Percentiles rank a stretch among this genome's conserved stretches.
phyloP scores from a whole-genome alignment of 495 filamentous ascomycete species.

The Penicillium turbatum region DNA sequence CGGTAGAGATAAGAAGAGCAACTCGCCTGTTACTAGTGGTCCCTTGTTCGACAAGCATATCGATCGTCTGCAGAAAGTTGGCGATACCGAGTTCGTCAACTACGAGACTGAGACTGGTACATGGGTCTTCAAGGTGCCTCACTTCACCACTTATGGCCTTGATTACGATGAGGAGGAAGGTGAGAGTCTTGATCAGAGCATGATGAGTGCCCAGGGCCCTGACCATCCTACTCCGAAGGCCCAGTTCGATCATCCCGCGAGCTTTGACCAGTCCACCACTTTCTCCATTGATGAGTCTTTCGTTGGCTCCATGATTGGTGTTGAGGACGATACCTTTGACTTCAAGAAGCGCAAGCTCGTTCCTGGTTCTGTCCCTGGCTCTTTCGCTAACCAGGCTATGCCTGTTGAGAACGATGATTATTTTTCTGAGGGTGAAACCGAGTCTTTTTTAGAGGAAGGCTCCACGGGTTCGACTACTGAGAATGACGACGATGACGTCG shows the following conservation, averaged over 20 bases:
- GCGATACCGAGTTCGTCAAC: slow-evolving; percentile 71
- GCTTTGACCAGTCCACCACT: slow-evolving; percentile 42
- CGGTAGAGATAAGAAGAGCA: slow-evolving; percentile 53
- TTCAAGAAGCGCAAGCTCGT: slow-evolving; percentile 68
- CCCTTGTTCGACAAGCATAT: slow-evolving; percentile 72
- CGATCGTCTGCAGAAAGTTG: slow-evolving; percentile 69
- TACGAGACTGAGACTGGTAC: slow-evolving; percentile 75
- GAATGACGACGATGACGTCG: slow-evolving; percentile 57
- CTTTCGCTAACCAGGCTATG: slow-evolving; percentile 62
- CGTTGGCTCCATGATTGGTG: slow-evolving; percentile 44
- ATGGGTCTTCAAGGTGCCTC: slow-evolving; percentile 88
- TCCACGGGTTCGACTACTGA: slow-evolving; percentile 76
- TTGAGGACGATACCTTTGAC: slow-evolving; percentile 77
- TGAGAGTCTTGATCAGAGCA: slow-evolving; percentile 51
- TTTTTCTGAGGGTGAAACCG: slow-evolving; percentile 37
- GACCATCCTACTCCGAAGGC: slow-evolving; percentile 55
- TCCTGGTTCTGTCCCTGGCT: slow-evolving; percentile 74
- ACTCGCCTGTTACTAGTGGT: slow-evolving; percentile 50
- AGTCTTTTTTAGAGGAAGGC: slow-evolving; percentile 90
- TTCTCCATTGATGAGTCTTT: slow-evolving; percentile 50
- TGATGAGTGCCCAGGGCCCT: slow-evolving; percentile 47
- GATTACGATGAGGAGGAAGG: slow-evolving; percentile 76
- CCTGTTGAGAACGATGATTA: slow-evolving; percentile 51
- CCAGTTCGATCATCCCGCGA: slow-evolving; percentile 37
- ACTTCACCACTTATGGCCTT: slow-evolving; percentile 94